A percentile compares a stretch with the other conserved stretches of the same genome.
phyloP scores from a whole-genome alignment of 2,329 filamentous ascomycete genomes.

The Nannizzia gypsea region DNA sequence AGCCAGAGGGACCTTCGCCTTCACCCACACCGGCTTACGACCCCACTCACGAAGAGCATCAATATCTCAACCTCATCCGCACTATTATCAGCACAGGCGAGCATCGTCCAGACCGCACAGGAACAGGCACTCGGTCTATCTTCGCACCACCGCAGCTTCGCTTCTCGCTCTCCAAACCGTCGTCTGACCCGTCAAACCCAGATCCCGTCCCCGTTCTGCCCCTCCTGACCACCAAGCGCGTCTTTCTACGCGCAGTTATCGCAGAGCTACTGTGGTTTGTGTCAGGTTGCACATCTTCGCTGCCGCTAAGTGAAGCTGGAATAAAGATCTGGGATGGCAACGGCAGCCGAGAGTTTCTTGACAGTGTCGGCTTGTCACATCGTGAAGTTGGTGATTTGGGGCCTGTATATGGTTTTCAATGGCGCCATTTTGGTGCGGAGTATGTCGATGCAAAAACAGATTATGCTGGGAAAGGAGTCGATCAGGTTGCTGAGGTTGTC shows the following conservation, averaged over 20 bases:
- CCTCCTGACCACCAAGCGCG: slow-evolving; percentile 92
- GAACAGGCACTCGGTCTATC: slow-evolving; percentile 81
- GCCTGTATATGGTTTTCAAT: slow-evolving; percentile 96
- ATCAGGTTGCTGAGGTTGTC: slow-evolving; percentile 86
- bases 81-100: slow-evolving; percentile 75
- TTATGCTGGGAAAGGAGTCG: slow-evolving; percentile 79
- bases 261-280: slow-evolving; percentile 96
- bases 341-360: slow-evolving; percentile 78
- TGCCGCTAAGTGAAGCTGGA: slow-evolving; percentile 61
- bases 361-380: slow-evolving; percentile 67
- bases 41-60: slow-evolving; percentile 66
- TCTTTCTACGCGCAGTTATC: slow-evolving; percentile 81
- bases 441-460: slow-evolving; percentile 70
- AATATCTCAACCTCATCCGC: slow-evolving; percentile 82
- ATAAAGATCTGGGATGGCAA: slow-evolving; percentile 99
- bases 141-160: slow-evolving; percentile 80
- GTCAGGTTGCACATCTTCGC: slow-evolving; percentile 67
- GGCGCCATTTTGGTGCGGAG: slow-evolving; percentile 91
- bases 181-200: slow-evolving; percentile 21
- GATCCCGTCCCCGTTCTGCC: slow-evolving; percentile 56
- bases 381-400: slow-evolving; percentile 82
- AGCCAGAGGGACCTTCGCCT: neutral
- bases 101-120: slow-evolving; percentile 80
- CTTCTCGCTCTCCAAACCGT: slow-evolving; percentile 61
- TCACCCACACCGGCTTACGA: slow-evolving; percentile 17